Percentiles rank a stretch among this genome's conserved stretches.
Evolutionary conservation across 2,329 filamentous ascomycete species (phyloP).

Genomic region (Hypoxylon sp.): DNA sequence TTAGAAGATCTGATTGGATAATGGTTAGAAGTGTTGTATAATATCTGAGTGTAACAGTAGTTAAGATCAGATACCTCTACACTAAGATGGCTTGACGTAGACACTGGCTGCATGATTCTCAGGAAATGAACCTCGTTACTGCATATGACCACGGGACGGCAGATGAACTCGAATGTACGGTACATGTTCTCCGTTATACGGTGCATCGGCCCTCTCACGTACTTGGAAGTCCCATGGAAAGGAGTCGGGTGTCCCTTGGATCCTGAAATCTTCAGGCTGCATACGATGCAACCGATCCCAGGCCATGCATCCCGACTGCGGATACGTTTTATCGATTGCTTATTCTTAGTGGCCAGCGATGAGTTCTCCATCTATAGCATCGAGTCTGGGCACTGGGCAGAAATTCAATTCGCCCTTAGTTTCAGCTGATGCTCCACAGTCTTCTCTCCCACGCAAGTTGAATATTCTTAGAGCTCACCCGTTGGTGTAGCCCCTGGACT

Average conservation of each 20-base stretch:
- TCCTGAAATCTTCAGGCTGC: constrained; percentile 24
- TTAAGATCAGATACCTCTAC: background rate
- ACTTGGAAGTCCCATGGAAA: constrained; percentile 17
- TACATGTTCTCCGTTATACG: constrained; percentile 1
- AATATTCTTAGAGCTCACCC: background rate
- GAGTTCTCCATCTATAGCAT: background rate
- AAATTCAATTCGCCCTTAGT: constrained; percentile 5
- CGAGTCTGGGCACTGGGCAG: constrained; percentile 7
- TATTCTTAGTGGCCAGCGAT: constrained; percentile 2
- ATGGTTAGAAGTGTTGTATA: constrained; percentile 20
- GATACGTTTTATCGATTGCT: constrained; percentile 10
- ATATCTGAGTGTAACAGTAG: constrained; percentile 31
- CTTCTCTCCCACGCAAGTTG: background rate
- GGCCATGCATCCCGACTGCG: constrained; percentile 21
- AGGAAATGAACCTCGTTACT: background rate
- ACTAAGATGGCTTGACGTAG: background rate
- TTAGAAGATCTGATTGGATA: constrained; percentile 24
- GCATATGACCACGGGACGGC: background rate
- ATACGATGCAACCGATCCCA: constrained; percentile 29
- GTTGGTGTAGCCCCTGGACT: constrained; percentile 5
- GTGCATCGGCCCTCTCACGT: constrained; percentile 22
- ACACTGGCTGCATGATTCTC: background rate
- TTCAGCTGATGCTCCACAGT: constrained; percentile 11
- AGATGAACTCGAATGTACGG: background rate
- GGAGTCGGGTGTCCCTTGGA: constrained; percentile 6